Percentiles rank a stretch among this genome's conserved stretches.
Evolutionary conservation across 2,329 filamentous ascomycete species (phyloP).

Genomic region (Pyrenophora tritici-repentis): DNA sequence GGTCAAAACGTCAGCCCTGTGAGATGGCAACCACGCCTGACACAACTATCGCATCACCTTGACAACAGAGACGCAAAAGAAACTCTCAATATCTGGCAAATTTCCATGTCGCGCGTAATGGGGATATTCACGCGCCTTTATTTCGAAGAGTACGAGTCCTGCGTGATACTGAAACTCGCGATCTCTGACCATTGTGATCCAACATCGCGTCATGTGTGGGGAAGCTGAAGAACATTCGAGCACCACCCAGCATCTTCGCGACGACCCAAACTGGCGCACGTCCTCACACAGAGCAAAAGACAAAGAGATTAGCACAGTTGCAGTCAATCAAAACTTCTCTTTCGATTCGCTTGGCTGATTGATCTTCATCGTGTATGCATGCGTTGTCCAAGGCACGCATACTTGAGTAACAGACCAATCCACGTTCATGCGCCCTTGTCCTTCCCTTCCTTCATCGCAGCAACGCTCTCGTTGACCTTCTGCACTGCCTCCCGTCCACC

Average conservation of each 20-base stretch:
- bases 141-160: not conserved
- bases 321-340: not conserved
- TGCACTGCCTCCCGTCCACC: slow-evolving; percentile 48
- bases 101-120: not conserved
- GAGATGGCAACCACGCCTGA: slow-evolving; percentile 4
- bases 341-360: not conserved
- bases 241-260: slow-evolving; percentile 7
- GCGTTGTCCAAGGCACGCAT: slow-evolving; percentile 3
- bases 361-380: not conserved
- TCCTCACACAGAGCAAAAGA: too few relatives aligned
- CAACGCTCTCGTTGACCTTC: slow-evolving; percentile 24
- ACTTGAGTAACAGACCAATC: slow-evolving; percentile 1
- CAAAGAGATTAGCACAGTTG: not conserved
- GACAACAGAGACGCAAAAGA: not conserved
- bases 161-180: not conserved
- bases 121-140: not conserved
- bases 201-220: slow-evolving; percentile 15
- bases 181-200: not conserved
- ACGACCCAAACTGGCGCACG: not conserved
- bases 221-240: slow-evolving; percentile 17
- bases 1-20: slow-evolving; percentile 7
- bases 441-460: slow-evolving; percentile 4
- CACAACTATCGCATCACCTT: not conserved
- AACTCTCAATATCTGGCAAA: too few relatives aligned
- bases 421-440: not conserved